Evolutionary conservation across 225 moss, liverwort and hornwort genomes (phyloP).

Genomic region (Neckera pumila): DNA sequence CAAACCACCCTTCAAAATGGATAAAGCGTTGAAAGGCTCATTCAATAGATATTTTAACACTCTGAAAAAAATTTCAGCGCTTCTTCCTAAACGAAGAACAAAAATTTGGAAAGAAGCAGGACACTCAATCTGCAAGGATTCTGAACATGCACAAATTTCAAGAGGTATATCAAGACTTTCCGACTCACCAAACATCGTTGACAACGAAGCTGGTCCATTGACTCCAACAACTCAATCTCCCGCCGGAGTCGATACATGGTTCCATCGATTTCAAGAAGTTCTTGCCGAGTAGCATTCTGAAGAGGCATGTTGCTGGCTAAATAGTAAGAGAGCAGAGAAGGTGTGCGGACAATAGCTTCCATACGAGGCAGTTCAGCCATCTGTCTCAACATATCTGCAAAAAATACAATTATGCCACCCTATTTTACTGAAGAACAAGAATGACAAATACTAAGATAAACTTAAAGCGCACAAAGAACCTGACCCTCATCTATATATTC

Average conservation of each 20-base stretch:
- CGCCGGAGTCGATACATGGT: slow-evolving; percentile 81
- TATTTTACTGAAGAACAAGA: neutral
- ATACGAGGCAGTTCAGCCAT: slow-evolving; percentile 85
- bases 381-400: slow-evolving; percentile 83
- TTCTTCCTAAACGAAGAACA: neutral
- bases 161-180: neutral
- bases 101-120: neutral
- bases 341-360: slow-evolving; percentile 70
- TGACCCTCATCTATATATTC: neutral
- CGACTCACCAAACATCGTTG: slow-evolving; percentile 55
- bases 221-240: slow-evolving; percentile 86
- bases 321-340: slow-evolving; percentile 70
- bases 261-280: slow-evolving; percentile 88
- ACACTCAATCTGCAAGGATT: neutral
- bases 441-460: neutral
- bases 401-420: neutral
- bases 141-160: neutral
- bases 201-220: slow-evolving; percentile 84
- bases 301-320: slow-evolving; percentile 98
- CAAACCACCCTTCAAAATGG: too few species aligned
- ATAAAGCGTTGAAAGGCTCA: too few species aligned
- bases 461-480: neutral
- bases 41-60: neutral
- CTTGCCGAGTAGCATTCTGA: slow-evolving; percentile 89
- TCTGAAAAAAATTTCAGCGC: neutral